phyloP scores from a whole-genome alignment of 2,329 filamentous ascomycete genomes.

The Zymoseptoria crescenta region DNA sequence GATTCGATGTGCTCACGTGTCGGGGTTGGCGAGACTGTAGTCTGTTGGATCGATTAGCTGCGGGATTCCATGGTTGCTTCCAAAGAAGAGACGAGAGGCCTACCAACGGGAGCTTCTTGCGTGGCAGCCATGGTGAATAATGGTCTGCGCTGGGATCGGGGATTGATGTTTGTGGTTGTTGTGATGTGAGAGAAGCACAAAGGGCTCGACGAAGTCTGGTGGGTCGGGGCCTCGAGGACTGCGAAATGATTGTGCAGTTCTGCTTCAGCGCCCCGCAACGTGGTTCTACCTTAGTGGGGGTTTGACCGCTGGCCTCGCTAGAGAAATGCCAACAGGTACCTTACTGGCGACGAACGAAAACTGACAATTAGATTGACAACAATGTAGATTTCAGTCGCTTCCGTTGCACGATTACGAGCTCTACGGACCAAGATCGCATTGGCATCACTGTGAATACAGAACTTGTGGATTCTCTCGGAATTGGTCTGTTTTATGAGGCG shows the following conservation, averaged over 20 bases:
- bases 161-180: background rate
- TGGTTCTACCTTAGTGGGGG: background rate
- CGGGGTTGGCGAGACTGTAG: slow-evolving; percentile 32
- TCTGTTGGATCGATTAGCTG: slow-evolving; percentile 17
- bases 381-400: background rate
- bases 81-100: slow-evolving; percentile 2
- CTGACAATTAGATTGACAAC: background rate
- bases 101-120: slow-evolving; percentile 22
- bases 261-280: no score
- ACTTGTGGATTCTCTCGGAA: background rate
- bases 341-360: background rate
- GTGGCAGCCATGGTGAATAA: slow-evolving; percentile 5
- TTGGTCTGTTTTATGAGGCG: background rate
- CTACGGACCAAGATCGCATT: background rate
- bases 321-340: background rate
- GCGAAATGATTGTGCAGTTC: no score
- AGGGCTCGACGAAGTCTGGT: background rate
- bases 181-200: background rate
- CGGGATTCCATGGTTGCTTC: background rate
- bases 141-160: background rate
- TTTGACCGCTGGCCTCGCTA: background rate
- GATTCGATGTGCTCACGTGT: slow-evolving; percentile 26
- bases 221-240: background rate
- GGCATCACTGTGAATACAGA: background rate
- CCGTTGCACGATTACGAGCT: background rate